These are phyloP conservation scores for Pichia sorboxylosa DNA, from an alignment of 1,139 yeast species.

Conservation along the genomic window DNA sequence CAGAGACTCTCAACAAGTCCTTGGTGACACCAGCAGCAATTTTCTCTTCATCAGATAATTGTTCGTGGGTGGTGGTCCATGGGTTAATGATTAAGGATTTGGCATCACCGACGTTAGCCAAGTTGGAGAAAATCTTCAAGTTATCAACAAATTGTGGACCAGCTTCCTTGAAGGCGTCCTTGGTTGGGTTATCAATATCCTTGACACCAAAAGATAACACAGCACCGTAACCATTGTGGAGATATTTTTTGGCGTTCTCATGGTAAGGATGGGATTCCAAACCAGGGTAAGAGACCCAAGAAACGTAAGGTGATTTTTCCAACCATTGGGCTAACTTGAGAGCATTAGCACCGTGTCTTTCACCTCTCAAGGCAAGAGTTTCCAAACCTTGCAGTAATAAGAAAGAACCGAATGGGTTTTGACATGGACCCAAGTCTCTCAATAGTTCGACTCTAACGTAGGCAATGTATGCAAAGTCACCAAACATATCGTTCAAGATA, in stretches of 20 bases:
- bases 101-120: constrained; percentile 95
- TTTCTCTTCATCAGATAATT: constrained; percentile 73
- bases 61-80: constrained; percentile 90
- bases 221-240: constrained; percentile 72
- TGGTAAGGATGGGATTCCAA: constrained; percentile 74
- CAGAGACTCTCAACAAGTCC: constrained; percentile 78
- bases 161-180: constrained; percentile 50
- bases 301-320: constrained; percentile 60
- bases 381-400: constrained; percentile 83
- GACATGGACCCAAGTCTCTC: constrained; percentile 85
- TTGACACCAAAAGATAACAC: constrained; percentile 84
- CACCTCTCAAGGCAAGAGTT: constrained; percentile 85
- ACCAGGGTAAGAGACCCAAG: constrained; percentile 90
- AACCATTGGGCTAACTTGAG: constrained; percentile 67
- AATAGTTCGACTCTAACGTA: constrained; percentile 76
- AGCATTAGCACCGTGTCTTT: constrained; percentile 84
- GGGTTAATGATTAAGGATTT: constrained; percentile 94
- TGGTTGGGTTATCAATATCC: constrained; percentile 35
- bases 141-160: constrained; percentile 76
- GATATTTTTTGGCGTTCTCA: constrained; percentile 70
- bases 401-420: constrained; percentile 85
- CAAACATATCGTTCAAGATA: constrained; percentile 70
- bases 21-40: constrained; percentile 71
- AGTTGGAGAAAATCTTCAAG: constrained; percentile 74
- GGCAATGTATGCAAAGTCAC: constrained; percentile 65